Percentiles rank a stretch among this genome's conserved stretches.
Evolutionary conservation across 345 rosid genomes (phyloP).

Genomic region (Linum tenue): DNA sequence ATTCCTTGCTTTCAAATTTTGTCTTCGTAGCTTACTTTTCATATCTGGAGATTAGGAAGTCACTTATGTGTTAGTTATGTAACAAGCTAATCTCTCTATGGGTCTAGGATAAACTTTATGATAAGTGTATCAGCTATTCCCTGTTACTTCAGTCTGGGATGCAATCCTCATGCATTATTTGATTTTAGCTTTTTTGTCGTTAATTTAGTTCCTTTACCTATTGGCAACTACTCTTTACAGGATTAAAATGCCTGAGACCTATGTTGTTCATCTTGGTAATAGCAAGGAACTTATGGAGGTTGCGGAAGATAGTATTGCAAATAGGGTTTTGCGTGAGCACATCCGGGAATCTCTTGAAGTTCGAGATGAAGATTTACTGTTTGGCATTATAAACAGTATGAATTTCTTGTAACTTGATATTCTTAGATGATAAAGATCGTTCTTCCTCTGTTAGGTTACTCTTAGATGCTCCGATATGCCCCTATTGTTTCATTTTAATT

Average conservation of each 20-base stretch:
- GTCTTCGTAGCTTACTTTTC: background rate
- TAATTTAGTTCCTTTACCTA: background rate
- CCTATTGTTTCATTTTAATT: no score
- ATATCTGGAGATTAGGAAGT: background rate
- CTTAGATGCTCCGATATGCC: no score
- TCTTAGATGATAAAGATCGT: background rate
- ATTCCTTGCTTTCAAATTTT: no score
- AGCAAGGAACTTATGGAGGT: constrained; percentile 90
- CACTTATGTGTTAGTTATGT: no score
- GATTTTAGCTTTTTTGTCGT: background rate
- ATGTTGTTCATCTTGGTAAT: constrained; percentile 89
- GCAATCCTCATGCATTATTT: background rate
- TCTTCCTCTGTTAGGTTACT: background rate
- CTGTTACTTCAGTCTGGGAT: no score
- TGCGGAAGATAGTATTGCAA: constrained; percentile 79
- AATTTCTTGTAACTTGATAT: background rate
- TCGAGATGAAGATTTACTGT: constrained; percentile 62
- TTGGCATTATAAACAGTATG: constrained; percentile 81
- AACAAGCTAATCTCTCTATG: no score
- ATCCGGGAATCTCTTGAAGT: constrained; percentile 79
- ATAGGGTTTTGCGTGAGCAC: constrained; percentile 71
- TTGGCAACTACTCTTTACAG: constrained; percentile 28
- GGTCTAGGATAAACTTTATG: no score
- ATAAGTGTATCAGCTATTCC: no score
- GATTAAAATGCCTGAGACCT: constrained; percentile 87